phyloP scores from a whole-genome alignment of 495 filamentous ascomycete species.

The Xylaria acuta region DNA sequence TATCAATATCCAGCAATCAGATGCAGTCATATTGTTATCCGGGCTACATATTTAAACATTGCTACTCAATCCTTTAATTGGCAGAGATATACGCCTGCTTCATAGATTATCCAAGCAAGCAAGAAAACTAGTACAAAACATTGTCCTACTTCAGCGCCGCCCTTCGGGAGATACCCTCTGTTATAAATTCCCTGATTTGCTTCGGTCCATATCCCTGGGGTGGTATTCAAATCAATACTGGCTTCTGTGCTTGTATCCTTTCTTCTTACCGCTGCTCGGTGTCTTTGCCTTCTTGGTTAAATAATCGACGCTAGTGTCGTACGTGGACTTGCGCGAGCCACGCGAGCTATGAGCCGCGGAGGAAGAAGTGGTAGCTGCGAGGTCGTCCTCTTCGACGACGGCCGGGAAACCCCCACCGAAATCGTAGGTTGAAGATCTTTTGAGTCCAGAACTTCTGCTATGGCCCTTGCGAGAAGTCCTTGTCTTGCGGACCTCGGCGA shows the following conservation, averaged over 20 bases:
- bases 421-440: conserved; percentile 35
- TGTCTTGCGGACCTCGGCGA: conserved; percentile 39
- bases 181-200: not conserved
- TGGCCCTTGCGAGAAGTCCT: conserved; percentile 38
- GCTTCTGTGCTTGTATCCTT: conserved; percentile 37
- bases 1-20: not conserved
- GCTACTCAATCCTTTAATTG: not conserved
- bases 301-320: conserved; percentile 36
- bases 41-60: not conserved
- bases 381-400: conserved; percentile 35
- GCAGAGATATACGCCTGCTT: not conserved
- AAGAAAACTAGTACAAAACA: not conserved
- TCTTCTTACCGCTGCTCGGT: conserved; percentile 40
- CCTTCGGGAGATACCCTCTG: not conserved
- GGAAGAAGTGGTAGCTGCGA: conserved; percentile 26
- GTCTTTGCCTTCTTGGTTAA: conserved; percentile 37
- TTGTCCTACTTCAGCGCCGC: not conserved
- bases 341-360: conserved; percentile 29
- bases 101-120: not conserved
- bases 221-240: conserved; percentile 30
- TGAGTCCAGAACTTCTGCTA: conserved; percentile 31
- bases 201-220: not conserved
- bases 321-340: conserved; percentile 31
- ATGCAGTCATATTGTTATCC: not conserved
- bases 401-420: conserved; percentile 33